Conservation (phyloP, 768 basidiomycete species). For the Kockovaella imperatae region DNA sequence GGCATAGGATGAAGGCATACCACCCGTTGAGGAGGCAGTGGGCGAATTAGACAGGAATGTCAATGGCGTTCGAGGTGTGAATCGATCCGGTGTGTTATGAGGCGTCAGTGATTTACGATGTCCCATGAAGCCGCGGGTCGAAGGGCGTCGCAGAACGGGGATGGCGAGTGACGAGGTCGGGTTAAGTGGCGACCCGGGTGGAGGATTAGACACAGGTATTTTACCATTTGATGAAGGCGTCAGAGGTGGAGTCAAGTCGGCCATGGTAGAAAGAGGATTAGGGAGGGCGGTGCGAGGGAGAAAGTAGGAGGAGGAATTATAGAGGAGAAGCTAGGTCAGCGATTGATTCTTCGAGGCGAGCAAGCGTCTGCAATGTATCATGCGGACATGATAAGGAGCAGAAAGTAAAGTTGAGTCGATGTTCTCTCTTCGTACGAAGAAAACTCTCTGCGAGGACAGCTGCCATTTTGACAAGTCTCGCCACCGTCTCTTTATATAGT, state of each 20-base stretch:
- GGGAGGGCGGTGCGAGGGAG: background rate
- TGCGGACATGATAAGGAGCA: no score
- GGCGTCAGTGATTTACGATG: conserved; percentile 7
- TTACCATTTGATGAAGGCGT: no score
- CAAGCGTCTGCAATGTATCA: no score
- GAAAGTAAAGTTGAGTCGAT: no score
- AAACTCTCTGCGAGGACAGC: no score
- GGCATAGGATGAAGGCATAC: conserved; percentile 3
- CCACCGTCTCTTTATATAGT: no score
- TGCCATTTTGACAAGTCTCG: no score
- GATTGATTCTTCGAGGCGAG: background rate
- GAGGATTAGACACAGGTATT: background rate
- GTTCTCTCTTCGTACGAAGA: no score
- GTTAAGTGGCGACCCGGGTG: conserved; percentile 6
- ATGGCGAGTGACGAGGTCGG: conserved; percentile 3
- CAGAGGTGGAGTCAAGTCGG: no score
- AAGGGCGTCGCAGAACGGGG: conserved; percentile 2
- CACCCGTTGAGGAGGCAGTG: background rate
- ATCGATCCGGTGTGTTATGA: conserved; percentile 12
- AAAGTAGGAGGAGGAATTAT: background rate
- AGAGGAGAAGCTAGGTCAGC: background rate
- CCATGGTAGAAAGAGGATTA: background rate
- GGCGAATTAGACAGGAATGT: conserved; percentile 21
- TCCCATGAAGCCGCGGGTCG: conserved; percentile 1
- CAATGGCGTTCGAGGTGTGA: conserved; percentile 28